Conservation (phyloP, 179 eudicot genomes). For the Carnegiea gigantea region DNA sequence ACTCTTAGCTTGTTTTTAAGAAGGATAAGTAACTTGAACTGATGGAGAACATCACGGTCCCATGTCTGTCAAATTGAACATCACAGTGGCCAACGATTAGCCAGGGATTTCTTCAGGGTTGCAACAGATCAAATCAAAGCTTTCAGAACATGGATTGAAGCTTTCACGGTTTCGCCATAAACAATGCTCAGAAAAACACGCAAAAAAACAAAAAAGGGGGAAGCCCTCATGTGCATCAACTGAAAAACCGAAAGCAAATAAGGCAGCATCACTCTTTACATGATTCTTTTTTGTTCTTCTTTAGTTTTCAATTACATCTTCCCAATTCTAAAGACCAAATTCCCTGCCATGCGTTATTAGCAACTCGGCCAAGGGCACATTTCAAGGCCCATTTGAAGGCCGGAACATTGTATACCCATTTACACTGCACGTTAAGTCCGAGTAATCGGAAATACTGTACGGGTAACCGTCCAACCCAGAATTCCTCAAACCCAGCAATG, state of each 20-base stretch:
- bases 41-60: no score
- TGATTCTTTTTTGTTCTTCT: slow-evolving; percentile 26
- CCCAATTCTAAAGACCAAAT: slow-evolving; percentile 40
- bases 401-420: slow-evolving; percentile 63
- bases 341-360: slow-evolving; percentile 38
- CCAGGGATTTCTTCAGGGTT: no score
- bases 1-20: no score
- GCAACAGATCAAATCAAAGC: not conserved
- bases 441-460: slow-evolving; percentile 50
- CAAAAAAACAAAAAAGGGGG: slow-evolving; percentile 1
- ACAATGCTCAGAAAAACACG: not conserved
- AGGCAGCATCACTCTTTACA: slow-evolving; percentile 57
- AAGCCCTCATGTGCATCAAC: slow-evolving; percentile 29
- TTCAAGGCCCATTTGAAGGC: slow-evolving; percentile 76
- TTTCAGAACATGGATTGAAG: not conserved
- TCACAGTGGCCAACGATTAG: no score
- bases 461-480: slow-evolving; percentile 49
- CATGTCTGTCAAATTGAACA: no score
- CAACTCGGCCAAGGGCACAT: slow-evolving; percentile 14
- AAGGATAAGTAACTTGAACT: no score
- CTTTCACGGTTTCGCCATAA: not conserved
- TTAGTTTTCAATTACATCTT: slow-evolving; percentile 36
- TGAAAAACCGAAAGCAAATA: slow-evolving; percentile 27
- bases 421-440: slow-evolving; percentile 50
- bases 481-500: slow-evolving; percentile 43